phyloP scores from a whole-genome alignment of 2,329 filamentous ascomycete genomes.

The Verticillium klebahnii region DNA sequence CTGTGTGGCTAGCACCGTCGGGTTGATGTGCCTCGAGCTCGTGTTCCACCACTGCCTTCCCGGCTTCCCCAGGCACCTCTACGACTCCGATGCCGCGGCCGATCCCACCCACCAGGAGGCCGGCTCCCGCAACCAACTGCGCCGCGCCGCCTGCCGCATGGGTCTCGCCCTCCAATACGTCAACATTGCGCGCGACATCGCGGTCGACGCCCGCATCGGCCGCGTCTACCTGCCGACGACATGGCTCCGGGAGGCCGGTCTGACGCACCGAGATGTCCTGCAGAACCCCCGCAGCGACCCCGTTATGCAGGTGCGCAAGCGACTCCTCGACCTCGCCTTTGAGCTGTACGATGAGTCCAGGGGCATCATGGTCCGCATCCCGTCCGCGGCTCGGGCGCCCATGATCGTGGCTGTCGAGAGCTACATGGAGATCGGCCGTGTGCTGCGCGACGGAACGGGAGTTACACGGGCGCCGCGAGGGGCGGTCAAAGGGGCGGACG shows the following conservation, averaged over 20 bases:
- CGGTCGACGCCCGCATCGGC: slow-evolving; percentile 58
- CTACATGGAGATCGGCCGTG: slow-evolving; percentile 70
- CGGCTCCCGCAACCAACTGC: slow-evolving; percentile 35
- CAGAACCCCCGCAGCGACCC: slow-evolving; percentile 38
- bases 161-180: slow-evolving; percentile 72
- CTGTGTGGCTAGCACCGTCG: slow-evolving; percentile 70
- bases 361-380: slow-evolving; percentile 56
- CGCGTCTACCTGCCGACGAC: slow-evolving; percentile 64
- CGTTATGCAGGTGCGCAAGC: slow-evolving; percentile 45
- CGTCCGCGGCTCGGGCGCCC: slow-evolving; percentile 53
- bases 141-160: slow-evolving; percentile 59
- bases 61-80: neutral
- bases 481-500: slow-evolving; percentile 3
- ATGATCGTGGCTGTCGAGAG: slow-evolving; percentile 68
- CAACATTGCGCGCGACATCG: slow-evolving; percentile 72
- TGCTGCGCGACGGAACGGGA: slow-evolving; percentile 40
- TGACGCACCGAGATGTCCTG: slow-evolving; percentile 52
- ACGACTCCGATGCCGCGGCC: neutral
- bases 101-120: slow-evolving; percentile 11
- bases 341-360: slow-evolving; percentile 51
- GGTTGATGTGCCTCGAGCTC: slow-evolving; percentile 62
- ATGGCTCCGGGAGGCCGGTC: slow-evolving; percentile 56
- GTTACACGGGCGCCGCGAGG: slow-evolving; percentile 26
- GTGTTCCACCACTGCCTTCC: slow-evolving; percentile 52
- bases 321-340: slow-evolving; percentile 58